Evolutionary conservation across 2,329 filamentous ascomycete species (phyloP).

Genomic region (Beauveria sp.): DNA sequence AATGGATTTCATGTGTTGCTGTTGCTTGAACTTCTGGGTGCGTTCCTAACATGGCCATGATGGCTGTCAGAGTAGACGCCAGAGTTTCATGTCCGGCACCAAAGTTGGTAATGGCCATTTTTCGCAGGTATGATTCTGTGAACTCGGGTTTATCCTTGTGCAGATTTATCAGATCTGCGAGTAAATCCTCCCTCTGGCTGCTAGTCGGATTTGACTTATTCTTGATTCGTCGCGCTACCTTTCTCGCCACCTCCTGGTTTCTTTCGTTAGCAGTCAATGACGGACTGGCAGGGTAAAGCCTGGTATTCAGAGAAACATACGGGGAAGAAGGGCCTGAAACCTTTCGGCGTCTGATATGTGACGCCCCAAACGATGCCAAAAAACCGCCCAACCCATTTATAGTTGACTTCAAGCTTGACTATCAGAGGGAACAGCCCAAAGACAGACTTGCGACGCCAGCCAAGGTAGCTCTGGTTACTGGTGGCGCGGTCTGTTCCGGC

Average conservation of each 20-base stretch:
- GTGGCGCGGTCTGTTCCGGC: slow-evolving; percentile 38
- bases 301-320: slow-evolving; percentile 24
- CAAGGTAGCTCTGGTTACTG: slow-evolving; percentile 39
- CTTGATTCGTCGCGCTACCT: slow-evolving; percentile 28
- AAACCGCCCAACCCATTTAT: slow-evolving; percentile 26
- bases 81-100: slow-evolving; percentile 49
- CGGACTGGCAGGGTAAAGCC: background rate
- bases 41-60: slow-evolving; percentile 39
- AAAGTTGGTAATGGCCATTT: slow-evolving; percentile 48
- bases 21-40: slow-evolving; percentile 25
- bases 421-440: slow-evolving; percentile 41
- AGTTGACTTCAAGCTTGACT: slow-evolving; percentile 31
- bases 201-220: slow-evolving; percentile 22
- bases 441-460: slow-evolving; percentile 45
- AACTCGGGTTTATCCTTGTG: slow-evolving; percentile 39
- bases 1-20: slow-evolving; percentile 27
- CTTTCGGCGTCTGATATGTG: slow-evolving; percentile 34
- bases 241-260: slow-evolving; percentile 26
- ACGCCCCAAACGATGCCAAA: slow-evolving; percentile 39
- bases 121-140: slow-evolving; percentile 38
- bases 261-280: background rate
- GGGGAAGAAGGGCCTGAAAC: slow-evolving; percentile 42
- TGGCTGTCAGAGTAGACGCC: slow-evolving; percentile 43
- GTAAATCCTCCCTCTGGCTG: slow-evolving; percentile 31
- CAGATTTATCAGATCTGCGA: slow-evolving; percentile 39